These are phyloP conservation scores for Paramecium tetraurelia DNA, from an alignment of 73 alveolate species.

Conservation along the genomic window DNA sequence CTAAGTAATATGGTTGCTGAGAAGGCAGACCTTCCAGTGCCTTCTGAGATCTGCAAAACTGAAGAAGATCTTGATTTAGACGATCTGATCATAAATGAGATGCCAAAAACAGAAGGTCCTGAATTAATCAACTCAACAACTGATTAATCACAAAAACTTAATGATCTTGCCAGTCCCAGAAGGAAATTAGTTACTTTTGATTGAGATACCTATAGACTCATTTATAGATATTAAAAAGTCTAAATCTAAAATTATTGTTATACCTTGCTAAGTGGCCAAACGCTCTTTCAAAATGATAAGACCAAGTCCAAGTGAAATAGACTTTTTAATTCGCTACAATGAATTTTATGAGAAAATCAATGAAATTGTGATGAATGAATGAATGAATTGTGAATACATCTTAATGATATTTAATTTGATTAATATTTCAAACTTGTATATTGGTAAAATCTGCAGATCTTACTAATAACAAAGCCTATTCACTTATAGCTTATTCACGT, in stretches of 20 bases:
- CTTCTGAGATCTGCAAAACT: neutral
- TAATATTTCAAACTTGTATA: conserved; percentile 2
- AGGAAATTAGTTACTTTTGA: neutral
- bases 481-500: conserved; percentile 20
- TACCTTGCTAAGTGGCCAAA: neutral
- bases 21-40: neutral
- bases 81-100: neutral
- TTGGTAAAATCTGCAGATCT: conserved; percentile 21
- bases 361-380: neutral
- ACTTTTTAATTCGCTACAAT: neutral
- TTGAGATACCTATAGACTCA: neutral
- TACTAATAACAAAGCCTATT: neutral
- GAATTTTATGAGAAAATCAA: neutral
- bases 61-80: neutral
- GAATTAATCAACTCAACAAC: neutral
- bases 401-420: neutral
- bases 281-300: neutral
- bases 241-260: neutral
- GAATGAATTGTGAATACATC: neutral
- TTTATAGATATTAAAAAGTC: neutral
- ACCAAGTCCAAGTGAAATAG: neutral
- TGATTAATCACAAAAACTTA: neutral
- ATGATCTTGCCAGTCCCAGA: neutral
- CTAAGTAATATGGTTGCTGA: neutral
- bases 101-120: neutral